Evolutionary conservation across 2,329 filamentous ascomycete genomes (phyloP).

Genomic region (Sporothrix schenckii): DNA sequence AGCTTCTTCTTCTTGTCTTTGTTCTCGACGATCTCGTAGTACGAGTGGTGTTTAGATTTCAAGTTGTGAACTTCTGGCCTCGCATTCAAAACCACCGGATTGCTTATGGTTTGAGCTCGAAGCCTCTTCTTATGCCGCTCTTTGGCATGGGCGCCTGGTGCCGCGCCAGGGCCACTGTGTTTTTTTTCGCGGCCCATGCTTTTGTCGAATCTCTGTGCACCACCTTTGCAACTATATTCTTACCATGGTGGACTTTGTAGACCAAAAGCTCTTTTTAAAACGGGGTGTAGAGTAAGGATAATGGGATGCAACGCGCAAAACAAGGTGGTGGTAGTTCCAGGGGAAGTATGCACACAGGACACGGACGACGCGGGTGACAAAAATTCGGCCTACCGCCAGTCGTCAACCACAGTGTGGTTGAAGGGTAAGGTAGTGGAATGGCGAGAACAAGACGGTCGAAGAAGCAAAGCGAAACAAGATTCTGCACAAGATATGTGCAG

Average conservation of each 20-base stretch:
- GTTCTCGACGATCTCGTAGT: conserved; percentile 67
- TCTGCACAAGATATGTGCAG: conserved; percentile 5
- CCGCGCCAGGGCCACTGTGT: conserved; percentile 35
- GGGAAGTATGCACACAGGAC: neutral
- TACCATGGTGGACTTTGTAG: conserved; percentile 36
- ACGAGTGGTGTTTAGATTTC: conserved; percentile 61
- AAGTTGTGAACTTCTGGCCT: conserved; percentile 42
- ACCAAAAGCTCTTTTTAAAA: neutral
- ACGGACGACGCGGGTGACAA: conserved; percentile 8
- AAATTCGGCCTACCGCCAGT: conserved; percentile 5
- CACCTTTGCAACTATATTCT: conserved; percentile 30
- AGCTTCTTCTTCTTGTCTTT: conserved; percentile 66
- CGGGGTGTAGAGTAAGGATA: neutral
- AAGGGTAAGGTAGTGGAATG: neutral
- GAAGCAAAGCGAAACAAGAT: neutral
- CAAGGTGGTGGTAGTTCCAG: neutral
- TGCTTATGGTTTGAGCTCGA: conserved; percentile 39
- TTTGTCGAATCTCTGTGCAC: conserved; percentile 33
- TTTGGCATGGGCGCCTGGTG: conserved; percentile 41
- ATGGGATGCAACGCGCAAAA: neutral
- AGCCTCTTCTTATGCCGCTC: conserved; percentile 41
- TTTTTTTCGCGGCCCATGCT: conserved; percentile 42
- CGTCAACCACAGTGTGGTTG: conserved; percentile 21
- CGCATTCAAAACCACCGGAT: conserved; percentile 40
- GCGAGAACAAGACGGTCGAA: conserved; percentile 6